Evolutionary conservation across 108 stramenopile genomes (phyloP).

Genomic region (Parietichytrium sp.): DNA sequence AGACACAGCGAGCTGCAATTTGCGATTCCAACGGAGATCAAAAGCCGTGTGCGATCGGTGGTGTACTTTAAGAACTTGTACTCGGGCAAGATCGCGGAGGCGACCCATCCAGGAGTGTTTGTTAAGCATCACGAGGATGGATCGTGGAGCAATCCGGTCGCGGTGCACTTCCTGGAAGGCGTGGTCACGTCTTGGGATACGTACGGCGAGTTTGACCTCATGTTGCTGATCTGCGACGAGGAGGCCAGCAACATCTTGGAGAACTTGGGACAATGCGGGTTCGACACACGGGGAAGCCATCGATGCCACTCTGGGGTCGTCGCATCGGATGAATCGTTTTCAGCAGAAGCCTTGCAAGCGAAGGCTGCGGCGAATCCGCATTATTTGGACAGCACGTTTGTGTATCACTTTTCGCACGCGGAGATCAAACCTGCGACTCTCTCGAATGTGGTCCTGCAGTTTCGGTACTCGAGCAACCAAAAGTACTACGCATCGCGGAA

Average conservation of each 20-base stretch:
- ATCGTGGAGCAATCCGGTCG: conserved; percentile 24
- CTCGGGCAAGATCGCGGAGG: too few species aligned
- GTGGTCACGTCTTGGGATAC: not conserved
- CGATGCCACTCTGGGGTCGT: not conserved
- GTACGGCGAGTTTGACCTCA: not conserved
- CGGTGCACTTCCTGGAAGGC: not conserved
- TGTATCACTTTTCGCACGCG: not conserved
- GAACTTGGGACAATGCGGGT: not conserved
- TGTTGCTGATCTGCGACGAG: not conserved
- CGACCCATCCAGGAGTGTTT: too few species aligned
- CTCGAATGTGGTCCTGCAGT: not conserved
- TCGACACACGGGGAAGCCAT: not conserved
- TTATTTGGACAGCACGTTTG: not conserved
- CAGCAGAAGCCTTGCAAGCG: not conserved
- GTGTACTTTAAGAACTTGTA: too few species aligned
- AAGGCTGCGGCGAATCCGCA: not conserved
- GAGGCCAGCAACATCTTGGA: conserved; percentile 5
- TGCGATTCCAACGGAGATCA: too few species aligned
- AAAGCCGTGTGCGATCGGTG: too few species aligned
- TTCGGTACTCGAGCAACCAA: not conserved
- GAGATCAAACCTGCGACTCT: not conserved
- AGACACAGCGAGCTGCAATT: too few species aligned
- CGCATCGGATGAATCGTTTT: too few species aligned
- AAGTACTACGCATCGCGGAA: conserved; percentile 17
- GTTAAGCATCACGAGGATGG: too few species aligned